Evolutionary conservation across 441 rosid genomes (phyloP), one percentile per base, ranked within the genome.

Genomic region (Eruca vesicaria): DNA sequence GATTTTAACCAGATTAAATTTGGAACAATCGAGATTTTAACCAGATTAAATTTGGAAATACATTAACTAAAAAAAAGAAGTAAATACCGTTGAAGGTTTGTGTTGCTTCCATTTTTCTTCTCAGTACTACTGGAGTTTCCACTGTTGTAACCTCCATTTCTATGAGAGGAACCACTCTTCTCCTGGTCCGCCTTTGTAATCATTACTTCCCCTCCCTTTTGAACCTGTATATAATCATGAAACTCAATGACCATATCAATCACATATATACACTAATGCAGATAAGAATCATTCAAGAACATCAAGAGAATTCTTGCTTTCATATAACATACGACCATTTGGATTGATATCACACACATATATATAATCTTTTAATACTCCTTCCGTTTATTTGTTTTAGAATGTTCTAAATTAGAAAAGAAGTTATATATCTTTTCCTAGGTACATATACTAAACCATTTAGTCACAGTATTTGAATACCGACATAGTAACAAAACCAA

Each of bases 201-300:
- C 38, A 89, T 92, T 80, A 86, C 86, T 36, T 90, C 91, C 45
- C 96, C 97, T 76, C 98, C 99, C 74, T 81, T 89, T 23, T 85
- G 87, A 45, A 94, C 87, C 99, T 90, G 6, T 48, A 35, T 48
- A 35, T 3, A 10, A 15, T 16, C 26, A 76, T 48, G 23, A 61
- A 69, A 21, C 14, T 23, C 36, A 57, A n/a, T 56, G 4, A 32
- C 18, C 35, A 67, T 60, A 50, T 12, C 2, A 12, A 28, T 50
- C 38, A 19, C 31, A 66, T 43, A 19, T 53, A 53, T 5, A 67
- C 61, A 21, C 31, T 21, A 52, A 20, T 55, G 60, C 7, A 21
- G 15, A 55, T 23, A 56, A 56, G 9, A 56, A 23, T 59, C 38
- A 28, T 4, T n/a, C 9, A n/a, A 26, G 14, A 57, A 21, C 31